Percentiles rank a stretch among this genome's conserved stretches.
Evolutionary conservation across 208 protist species (phyloP).

Genomic region (Baffinella frigidus): DNA sequence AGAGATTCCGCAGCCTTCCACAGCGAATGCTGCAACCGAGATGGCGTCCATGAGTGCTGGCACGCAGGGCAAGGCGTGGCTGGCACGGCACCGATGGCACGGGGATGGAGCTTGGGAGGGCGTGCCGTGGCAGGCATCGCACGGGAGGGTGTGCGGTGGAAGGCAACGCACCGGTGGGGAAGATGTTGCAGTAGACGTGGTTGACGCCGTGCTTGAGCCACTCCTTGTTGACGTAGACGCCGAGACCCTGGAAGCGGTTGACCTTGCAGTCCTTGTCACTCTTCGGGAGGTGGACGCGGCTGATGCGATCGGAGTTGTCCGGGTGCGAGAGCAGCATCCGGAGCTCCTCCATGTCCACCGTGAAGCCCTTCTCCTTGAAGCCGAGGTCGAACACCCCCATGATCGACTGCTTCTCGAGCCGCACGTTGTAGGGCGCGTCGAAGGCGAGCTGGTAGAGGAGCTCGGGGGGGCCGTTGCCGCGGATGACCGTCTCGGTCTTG

Average conservation of each 20-base stretch:
- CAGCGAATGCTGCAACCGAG: too few relatives aligned
- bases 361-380: conserved; percentile 50
- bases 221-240: conserved; percentile 51
- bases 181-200: conserved; percentile 33
- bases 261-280: conserved; percentile 23
- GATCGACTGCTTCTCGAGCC: conserved; percentile 40
- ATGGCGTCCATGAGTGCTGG: too few relatives aligned
- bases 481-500: neutral
- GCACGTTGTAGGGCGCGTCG: conserved; percentile 29
- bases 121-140: too few relatives aligned
- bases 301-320: conserved; percentile 9
- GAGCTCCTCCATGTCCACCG: conserved; percentile 54
- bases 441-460: neutral
- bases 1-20: too few relatives aligned
- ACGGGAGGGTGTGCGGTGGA: too few relatives aligned
- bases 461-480: neutral
- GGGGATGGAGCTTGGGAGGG: too few relatives aligned
- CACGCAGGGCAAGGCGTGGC: too few relatives aligned
- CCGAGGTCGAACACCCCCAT: conserved; percentile 54
- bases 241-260: conserved; percentile 53
- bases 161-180: conserved; percentile 37
- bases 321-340: conserved; percentile 4
- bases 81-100: too few relatives aligned
- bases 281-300: conserved; percentile 14
- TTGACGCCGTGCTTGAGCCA: conserved; percentile 4